These are phyloP conservation scores for Xylaria acuta DNA, from an alignment of 495 filamentous ascomycete genomes.

Conservation along the genomic window DNA sequence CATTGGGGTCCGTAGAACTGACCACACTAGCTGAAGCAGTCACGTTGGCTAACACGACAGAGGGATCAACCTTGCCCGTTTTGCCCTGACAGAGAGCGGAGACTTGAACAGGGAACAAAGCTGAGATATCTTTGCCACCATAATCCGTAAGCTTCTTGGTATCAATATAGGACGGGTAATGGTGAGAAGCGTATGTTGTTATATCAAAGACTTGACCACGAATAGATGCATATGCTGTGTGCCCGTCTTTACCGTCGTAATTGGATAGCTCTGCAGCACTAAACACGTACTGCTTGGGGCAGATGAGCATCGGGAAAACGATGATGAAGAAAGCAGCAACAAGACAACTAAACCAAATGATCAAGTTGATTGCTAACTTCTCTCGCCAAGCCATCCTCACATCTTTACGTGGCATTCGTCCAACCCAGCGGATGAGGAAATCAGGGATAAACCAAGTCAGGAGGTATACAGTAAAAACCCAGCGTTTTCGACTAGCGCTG, in stretches of 20 bases:
- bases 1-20: slow-evolving; percentile 71
- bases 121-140: slow-evolving; percentile 82
- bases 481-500: slow-evolving; percentile 85
- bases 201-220: slow-evolving; percentile 91
- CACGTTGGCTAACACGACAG: slow-evolving; percentile 82
- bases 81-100: slow-evolving; percentile 86
- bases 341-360: slow-evolving; percentile 90
- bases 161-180: slow-evolving; percentile 77
- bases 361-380: slow-evolving; percentile 96
- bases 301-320: slow-evolving; percentile 85
- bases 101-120: slow-evolving; percentile 93
- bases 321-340: slow-evolving; percentile 87
- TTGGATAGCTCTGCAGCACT: slow-evolving; percentile 76
- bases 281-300: slow-evolving; percentile 88
- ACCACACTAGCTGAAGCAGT: slow-evolving; percentile 68
- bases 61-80: slow-evolving; percentile 63
- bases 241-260: slow-evolving; percentile 74
- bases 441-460: slow-evolving; percentile 90
- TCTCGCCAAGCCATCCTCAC: slow-evolving; percentile 95
- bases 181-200: slow-evolving; percentile 70
- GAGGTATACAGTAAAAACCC: slow-evolving; percentile 85
- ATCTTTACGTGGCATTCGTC: slow-evolving; percentile 90
- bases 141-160: slow-evolving; percentile 73
- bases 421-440: slow-evolving; percentile 76
- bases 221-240: slow-evolving; percentile 73